Base-by-base conservation (phyloP, 176 grass and related monocot genomes). In the Echinochloa phyllopogon region DNA sequence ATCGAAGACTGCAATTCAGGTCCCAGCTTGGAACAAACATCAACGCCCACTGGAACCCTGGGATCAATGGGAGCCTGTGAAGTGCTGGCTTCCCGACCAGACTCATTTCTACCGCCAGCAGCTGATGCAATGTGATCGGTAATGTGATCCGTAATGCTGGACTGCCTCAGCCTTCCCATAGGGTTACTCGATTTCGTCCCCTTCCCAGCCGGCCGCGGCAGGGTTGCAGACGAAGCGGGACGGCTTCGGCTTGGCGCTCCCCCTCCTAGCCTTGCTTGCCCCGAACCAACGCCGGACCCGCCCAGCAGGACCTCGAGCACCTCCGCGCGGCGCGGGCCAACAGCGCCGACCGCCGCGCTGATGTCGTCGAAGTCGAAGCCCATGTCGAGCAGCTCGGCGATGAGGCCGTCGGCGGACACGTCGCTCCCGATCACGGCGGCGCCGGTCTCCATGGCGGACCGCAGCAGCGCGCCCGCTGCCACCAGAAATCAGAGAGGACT, bases 341-440 rank as follows among this genome's bases (percentile, higher is more conserved):
- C 89, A 23, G 82, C 72, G 58, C 78, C 83, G 47, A 95, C 77
- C n/a, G 93, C 96, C 58, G 88, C 59, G 59, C 50, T 87, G 76
- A 93, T 87, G 88, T 78, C 60, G 68, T 80, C 74, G 24, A 95
- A 94, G 25, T 98, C 87, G 56, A 98, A 98, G 29, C 96, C 96
- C 93, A 98, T 98, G 68, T 95, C 87, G 3, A 98, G 76, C 77
- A 95, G 85, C 85, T 92, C 86, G 7, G 93, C 91, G 21, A 98
- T 89, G 66, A 90, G 77, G 51, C 51, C 72, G 65, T 98, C 93
- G 24, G 77, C 59, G 36, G 84, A 92, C 38, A 91, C 53, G 60
- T 82, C 77, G 53, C 70, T 8, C 15, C 18, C 59, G 5, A 17
- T 14, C 15, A 5, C 58, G 5, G 21, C 29, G 17, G 79, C n/a